Evolutionary conservation across 139 green algal species (phyloP), one percentile per base, ranked within the genome.

Genomic region (Gonium pectorale): DNA sequence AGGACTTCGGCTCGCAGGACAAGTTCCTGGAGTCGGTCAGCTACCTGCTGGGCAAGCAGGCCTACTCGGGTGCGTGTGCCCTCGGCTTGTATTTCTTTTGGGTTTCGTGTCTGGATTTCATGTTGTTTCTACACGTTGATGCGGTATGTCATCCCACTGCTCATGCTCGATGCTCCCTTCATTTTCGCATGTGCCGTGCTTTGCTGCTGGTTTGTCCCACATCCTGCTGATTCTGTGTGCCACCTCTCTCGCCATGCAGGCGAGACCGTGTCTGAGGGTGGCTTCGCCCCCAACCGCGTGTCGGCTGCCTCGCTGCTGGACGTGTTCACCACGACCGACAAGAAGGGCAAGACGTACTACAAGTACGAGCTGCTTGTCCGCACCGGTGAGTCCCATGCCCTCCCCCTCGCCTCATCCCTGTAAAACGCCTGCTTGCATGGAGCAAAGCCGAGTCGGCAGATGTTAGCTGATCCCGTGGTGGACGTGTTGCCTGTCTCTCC

Each of bases 291-390:
- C 54, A 94, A 96, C 94, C 93, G 93, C 46, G 95, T 98, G 54
- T 93, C 94, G 7, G 91, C 89, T 44, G 96, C 95, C 52, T 93
- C 91, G 44, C 86, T 99, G 56, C 90, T 99, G 78, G 95, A 96
- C 75, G 89, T 95, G n/a, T 67, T 85, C 51, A 87, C 91, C 52
- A 87, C 84, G n/a, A 96, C 89, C 37, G 94, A 98, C 89, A 97
- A 97, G 87, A 97, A 98, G 89, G 97, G 97, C 90, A 98, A 97
- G 93, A 94, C 92, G 62, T 99, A 98, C 95, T 99, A 99, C 96
- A 97, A 94, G 87, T 97, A 94, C 85, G 88, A 97, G 63, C 82
- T 98, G 19, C 90, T 98, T 11, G 92, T 89, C 63, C 92, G 95
- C 70, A 93, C 95, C 78, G 86, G 90, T 90, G 79, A 64, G 89